Evolutionary conservation across 768 basidiomycete species (phyloP), one percentile per base, ranked within the genome.

Genomic region (Suillus bovinus): DNA sequence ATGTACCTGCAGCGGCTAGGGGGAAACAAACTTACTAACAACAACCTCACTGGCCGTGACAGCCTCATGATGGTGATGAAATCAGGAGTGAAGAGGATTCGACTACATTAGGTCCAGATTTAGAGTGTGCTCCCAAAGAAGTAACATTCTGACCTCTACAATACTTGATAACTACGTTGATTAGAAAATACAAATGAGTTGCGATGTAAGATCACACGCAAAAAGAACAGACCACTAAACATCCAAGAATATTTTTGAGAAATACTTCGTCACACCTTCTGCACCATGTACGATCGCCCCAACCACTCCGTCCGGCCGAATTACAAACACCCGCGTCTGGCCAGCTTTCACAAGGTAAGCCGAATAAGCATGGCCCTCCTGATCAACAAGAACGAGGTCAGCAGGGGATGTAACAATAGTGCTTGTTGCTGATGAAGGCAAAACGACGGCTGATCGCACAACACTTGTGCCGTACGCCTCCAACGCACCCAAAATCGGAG

Each of bases 371-470:
- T 77, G 71, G 10, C 77, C 78, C 1, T 66, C 65, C 17, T 61
- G 58, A 63, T 80, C 78, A 36, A 74, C 72, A 10, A 81, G 56
- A 13, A 77, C 70, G 33, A 69, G 71, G 61, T 74, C 72, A 1
- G 72, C 72, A 42, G n/a, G 39, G 41, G 46, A 36, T 60, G 22
- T 50, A 59, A 9, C 29, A 8, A 29, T 24, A 20, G 33, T 11
- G 6, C 14, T 33, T 20, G 50, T 1, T 16, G 38, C 44, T 1
- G 41, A 41, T 22, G 39, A 34, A 17, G 61, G 61, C 31, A 62
- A 20, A n/a, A 66, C 46, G 34, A 55, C 49, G 4, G 63, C 46
- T 0, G 64, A 31, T 29, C 47, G 62, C n/a, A 65, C n/a, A 11
- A 59, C 10, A 4, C 50, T 38, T 11, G 2, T 20, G 29, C 46